Evolutionary conservation across 331 rosid genomes (phyloP).

Genomic region (Erythrophleum ivorense): DNA sequence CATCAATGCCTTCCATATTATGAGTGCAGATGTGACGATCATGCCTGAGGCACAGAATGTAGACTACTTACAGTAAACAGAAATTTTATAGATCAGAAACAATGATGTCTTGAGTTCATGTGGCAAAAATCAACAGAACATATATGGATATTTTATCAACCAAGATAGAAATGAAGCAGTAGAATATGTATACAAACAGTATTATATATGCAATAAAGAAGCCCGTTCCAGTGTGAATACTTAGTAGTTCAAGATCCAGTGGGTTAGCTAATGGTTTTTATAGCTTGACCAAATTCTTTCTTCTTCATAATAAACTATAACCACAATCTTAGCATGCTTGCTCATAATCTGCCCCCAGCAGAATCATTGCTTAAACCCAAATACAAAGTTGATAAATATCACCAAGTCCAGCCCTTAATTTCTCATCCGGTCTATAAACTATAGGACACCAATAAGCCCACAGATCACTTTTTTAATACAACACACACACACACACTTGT

Average conservation of each 20-base stretch:
- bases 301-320: neutral
- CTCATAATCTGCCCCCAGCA: neutral
- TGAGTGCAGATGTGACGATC: slow-evolving; percentile 81
- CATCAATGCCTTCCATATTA: slow-evolving; percentile 90
- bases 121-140: neutral
- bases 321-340: neutral
- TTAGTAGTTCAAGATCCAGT: neutral
- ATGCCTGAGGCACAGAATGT: slow-evolving; percentile 61
- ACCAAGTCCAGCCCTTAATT: neutral
- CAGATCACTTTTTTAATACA: neutral
- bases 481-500: too few species aligned
- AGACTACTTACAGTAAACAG: slow-evolving; percentile 21
- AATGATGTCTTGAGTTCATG: neutral
- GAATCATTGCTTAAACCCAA: slow-evolving; percentile 5
- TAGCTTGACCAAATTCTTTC: neutral
- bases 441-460: neutral
- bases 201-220: neutral
- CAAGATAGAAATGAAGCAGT: slow-evolving; percentile 1
- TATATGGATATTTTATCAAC: neutral
- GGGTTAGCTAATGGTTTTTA: neutral
- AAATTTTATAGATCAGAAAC: slow-evolving; percentile 5
- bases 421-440: neutral
- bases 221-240: neutral
- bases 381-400: neutral
- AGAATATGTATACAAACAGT: neutral